Conservation (phyloP, 306 rosid genomes). For the Malus sieversii region DNA sequence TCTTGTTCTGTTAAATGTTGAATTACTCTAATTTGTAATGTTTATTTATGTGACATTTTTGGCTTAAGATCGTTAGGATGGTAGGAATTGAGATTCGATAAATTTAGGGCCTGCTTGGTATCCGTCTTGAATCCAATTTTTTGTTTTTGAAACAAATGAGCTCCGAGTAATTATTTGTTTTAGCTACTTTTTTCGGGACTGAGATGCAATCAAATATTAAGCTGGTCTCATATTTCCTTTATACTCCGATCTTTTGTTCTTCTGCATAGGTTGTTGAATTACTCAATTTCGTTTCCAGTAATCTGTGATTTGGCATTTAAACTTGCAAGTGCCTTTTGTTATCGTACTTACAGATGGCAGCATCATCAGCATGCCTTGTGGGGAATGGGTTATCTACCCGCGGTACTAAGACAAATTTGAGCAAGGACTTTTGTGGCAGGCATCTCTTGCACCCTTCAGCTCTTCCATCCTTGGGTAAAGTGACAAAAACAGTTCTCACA, state of each 20-base stretch:
- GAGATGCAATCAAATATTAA: background rate
- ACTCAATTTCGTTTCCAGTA: background rate
- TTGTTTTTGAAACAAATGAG: too few species aligned
- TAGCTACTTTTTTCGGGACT: background rate
- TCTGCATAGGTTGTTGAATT: background rate
- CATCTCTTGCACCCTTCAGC: constrained; percentile 30
- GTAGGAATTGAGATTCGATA: background rate
- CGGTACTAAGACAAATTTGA: constrained; percentile 35
- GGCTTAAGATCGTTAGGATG: background rate
- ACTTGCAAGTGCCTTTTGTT: background rate
- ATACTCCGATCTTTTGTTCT: background rate
- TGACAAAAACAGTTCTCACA: constrained; percentile 26
- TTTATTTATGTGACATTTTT: background rate
- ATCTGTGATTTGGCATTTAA: background rate
- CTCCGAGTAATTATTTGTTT: background rate
- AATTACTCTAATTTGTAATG: background rate
- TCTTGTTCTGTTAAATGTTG: background rate
- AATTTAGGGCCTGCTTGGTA: too few species aligned
- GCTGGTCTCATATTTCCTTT: background rate
- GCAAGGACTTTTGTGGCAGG: constrained; percentile 51
- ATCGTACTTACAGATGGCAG: constrained; percentile 48
- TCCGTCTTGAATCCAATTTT: too few species aligned
- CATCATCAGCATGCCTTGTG: constrained; percentile 70
- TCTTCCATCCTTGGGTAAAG: constrained; percentile 35
- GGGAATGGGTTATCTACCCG: constrained; percentile 57